These are phyloP conservation scores for Tuber borchii DNA, from an alignment of 495 filamentous ascomycete genomes.

Conservation along the genomic window DNA sequence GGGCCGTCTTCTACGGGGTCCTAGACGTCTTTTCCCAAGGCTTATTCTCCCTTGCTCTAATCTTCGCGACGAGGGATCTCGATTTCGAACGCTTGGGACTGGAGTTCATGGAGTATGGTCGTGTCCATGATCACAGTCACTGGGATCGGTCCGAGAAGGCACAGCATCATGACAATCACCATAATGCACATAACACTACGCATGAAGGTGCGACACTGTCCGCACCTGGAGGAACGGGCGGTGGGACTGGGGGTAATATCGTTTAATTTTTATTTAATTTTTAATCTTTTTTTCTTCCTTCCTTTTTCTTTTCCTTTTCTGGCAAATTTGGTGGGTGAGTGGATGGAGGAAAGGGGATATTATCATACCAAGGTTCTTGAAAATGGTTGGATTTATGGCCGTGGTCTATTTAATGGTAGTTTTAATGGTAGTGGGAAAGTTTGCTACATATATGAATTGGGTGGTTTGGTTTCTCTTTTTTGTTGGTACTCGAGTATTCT, in stretches of 20 bases:
- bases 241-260: conserved; percentile 2
- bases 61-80: conserved; percentile 37
- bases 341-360: neutral
- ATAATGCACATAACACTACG: neutral
- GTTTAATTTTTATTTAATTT: neutral
- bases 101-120: conserved; percentile 30
- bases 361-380: neutral
- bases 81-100: conserved; percentile 34
- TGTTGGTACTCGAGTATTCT: too few relatives aligned
- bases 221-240: conserved; percentile 2
- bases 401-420: too few relatives aligned
- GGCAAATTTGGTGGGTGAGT: neutral
- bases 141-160: conserved; percentile 25
- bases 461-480: too few relatives aligned
- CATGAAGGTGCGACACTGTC: conserved; percentile 3
- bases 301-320: neutral
- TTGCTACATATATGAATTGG: neutral
- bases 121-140: conserved; percentile 22
- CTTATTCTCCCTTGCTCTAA: conserved; percentile 48
- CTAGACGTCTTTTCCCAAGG: conserved; percentile 59
- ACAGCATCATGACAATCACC: neutral
- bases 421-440: neutral
- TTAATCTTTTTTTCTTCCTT: neutral
- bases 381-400: neutral
- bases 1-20: conserved; percentile 64